phyloP scores from a whole-genome alignment of 805 yeast genomes.

The Kodamaea sagamina region DNA sequence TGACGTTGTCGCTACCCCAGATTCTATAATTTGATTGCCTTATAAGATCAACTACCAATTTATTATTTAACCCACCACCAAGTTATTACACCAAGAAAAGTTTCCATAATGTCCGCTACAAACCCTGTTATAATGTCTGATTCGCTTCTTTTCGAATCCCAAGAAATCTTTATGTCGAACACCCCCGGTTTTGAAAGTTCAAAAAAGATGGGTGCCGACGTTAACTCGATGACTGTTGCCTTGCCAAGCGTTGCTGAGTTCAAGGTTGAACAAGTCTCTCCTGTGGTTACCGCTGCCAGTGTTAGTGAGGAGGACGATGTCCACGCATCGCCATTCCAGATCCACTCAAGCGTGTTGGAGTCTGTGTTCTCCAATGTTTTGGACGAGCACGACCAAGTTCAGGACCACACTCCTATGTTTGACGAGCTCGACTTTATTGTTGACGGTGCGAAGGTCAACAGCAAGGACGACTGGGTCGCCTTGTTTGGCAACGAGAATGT shows the following conservation, averaged over 20 bases:
- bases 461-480: conserved; percentile 61
- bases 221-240: background rate
- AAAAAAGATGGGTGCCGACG: conserved; percentile 9
- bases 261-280: conserved; percentile 9
- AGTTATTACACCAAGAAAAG: conserved; percentile 13
- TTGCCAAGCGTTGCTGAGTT: conserved; percentile 11
- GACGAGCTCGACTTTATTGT: conserved; percentile 51
- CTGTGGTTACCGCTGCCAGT: conserved; percentile 9
- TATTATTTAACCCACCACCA: conserved; percentile 3
- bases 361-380: conserved; percentile 48
- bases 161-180: conserved; percentile 21
- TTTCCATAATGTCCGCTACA: conserved; percentile 29
- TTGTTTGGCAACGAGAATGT: conserved; percentile 43
- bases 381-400: conserved; percentile 34
- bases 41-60: background rate
- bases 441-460: conserved; percentile 40
- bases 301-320: conserved; percentile 15
- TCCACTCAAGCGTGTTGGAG: conserved; percentile 54
- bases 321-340: conserved; percentile 48
- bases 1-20: conserved; percentile 12
- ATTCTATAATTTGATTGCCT: conserved; percentile 8
- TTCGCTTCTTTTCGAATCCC: conserved; percentile 28
- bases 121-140: conserved; percentile 18
- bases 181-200: background rate
- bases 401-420: conserved; percentile 59